phyloP scores from a whole-genome alignment of 139 green algal genomes.

The Chlamydomonas incerta region DNA sequence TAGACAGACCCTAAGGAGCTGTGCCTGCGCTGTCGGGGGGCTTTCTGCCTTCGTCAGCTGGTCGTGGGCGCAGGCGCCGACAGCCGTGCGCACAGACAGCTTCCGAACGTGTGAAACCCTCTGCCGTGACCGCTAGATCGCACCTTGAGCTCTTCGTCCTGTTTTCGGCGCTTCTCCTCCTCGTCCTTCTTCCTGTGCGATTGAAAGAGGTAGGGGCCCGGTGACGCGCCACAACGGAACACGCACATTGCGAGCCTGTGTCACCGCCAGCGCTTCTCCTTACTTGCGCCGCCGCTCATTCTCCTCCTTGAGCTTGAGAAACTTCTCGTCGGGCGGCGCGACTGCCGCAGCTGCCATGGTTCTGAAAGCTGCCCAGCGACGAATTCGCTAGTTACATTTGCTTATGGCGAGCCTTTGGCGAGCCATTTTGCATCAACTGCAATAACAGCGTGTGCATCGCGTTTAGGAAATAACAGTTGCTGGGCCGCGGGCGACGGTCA shows the following conservation, averaged over 20 bases:
- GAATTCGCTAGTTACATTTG: background rate
- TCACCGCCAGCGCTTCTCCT: background rate
- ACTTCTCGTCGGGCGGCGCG: conserved; percentile 29
- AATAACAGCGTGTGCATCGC: no score
- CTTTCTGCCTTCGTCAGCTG: no score
- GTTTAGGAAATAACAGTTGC: no score
- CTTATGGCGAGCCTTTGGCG: no score
- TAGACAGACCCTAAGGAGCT: no score
- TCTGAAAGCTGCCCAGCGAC: background rate
- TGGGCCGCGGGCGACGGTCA: no score
- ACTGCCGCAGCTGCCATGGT: no score
- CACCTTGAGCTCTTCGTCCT: conserved; percentile 54
- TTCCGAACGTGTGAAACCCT: background rate
- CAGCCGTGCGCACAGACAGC: no score
- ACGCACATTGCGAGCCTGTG: background rate
- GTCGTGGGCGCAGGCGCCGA: no score
- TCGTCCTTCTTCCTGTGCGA: conserved; percentile 53
- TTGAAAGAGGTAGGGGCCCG: background rate
- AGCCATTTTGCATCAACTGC: no score
- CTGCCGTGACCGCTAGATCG: background rate
- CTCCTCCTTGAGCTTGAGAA: conserved; percentile 34
- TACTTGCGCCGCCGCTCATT: conserved; percentile 47
- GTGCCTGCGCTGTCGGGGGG: no score
- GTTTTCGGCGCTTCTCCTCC: conserved; percentile 27
- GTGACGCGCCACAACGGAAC: background rate